Percentiles rank a stretch among this genome's conserved stretches.
These are phyloP conservation scores for Lodderomyces orthopsilosis DNA, from an alignment of 1,139 yeast species.

Conservation along the genomic window DNA sequence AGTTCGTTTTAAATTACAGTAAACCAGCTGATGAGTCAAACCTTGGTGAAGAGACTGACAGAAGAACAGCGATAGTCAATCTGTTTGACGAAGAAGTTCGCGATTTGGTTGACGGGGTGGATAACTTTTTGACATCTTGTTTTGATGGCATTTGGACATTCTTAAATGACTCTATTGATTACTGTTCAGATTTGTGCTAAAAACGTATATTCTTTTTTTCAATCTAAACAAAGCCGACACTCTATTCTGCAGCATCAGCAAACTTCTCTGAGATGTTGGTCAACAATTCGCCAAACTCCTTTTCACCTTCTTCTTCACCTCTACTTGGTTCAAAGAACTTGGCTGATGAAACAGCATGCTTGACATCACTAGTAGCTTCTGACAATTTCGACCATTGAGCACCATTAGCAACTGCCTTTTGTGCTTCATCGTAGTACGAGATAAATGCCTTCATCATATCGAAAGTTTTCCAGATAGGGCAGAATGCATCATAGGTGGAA, in stretches of 20 bases:
- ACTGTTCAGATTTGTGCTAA: not conserved
- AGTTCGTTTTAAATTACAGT: slow-evolving; percentile 19
- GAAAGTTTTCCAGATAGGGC: slow-evolving; percentile 98
- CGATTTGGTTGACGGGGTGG: slow-evolving; percentile 16
- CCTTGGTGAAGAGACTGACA: slow-evolving; percentile 10
- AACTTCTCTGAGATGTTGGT: slow-evolving; percentile 81
- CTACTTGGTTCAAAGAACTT: slow-evolving; percentile 94
- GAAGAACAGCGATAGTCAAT: slow-evolving; percentile 17
- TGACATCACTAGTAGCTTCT: slow-evolving; percentile 84
- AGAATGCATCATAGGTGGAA: slow-evolving; percentile 95
- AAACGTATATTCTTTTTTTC: slow-evolving; percentile 2
- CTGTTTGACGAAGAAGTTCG: slow-evolving; percentile 18
- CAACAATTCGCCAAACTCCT: slow-evolving; percentile 74
- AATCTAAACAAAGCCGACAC: not conserved
- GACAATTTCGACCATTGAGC: slow-evolving; percentile 91
- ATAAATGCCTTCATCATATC: slow-evolving; percentile 97
- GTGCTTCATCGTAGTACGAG: slow-evolving; percentile 93
- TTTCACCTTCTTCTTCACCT: slow-evolving; percentile 76
- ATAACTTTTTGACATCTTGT: slow-evolving; percentile 15
- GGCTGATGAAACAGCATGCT: slow-evolving; percentile 90
- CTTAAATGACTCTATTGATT: not conserved
- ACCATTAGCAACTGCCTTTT: slow-evolving; percentile 92
- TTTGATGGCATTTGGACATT: slow-evolving; percentile 13
- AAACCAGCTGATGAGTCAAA: slow-evolving; percentile 8
- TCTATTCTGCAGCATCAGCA: slow-evolving; percentile 89